These are phyloP conservation scores for Aaosphaeria arxii DNA, from an alignment of 2,329 filamentous ascomycete genomes.

Conservation along the genomic window DNA sequence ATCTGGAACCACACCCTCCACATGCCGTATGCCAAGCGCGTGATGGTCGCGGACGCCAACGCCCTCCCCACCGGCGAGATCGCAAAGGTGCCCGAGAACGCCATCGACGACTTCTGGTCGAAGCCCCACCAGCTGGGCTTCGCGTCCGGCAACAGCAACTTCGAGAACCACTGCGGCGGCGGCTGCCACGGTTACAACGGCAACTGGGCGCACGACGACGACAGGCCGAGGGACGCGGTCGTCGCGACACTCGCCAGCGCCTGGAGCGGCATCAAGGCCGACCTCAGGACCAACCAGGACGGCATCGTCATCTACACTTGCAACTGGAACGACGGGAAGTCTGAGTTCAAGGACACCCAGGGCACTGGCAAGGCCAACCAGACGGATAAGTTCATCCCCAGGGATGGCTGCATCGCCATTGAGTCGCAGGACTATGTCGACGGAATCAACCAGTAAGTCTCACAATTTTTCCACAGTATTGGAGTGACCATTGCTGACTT, in stretches of 20 bases:
- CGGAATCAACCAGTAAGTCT: slow-evolving; percentile 33
- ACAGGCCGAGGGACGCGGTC: slow-evolving; percentile 18
- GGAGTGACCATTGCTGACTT: slow-evolving; percentile 12
- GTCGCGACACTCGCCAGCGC: slow-evolving; percentile 25
- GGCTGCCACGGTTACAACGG: slow-evolving; percentile 35
- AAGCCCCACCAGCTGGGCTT: slow-evolving; percentile 30
- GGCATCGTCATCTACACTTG: slow-evolving; percentile 32
- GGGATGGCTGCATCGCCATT: slow-evolving; percentile 33
- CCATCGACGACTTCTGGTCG: slow-evolving; percentile 31
- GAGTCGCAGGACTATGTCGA: slow-evolving; percentile 34
- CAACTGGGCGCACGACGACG: slow-evolving; percentile 26
- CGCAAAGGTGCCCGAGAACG: slow-evolving; percentile 16
- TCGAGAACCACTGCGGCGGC: slow-evolving; percentile 31
- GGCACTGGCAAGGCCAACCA: slow-evolving; percentile 20
- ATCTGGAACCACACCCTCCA: slow-evolving; percentile 34
- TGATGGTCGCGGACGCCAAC: slow-evolving; percentile 22
- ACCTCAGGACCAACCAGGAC: slow-evolving; percentile 29
- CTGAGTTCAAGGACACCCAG: slow-evolving; percentile 32
- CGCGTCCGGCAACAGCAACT: slow-evolving; percentile 19
- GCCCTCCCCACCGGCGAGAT: slow-evolving; percentile 32
- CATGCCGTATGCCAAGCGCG: slow-evolving; percentile 27
- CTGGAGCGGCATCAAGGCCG: slow-evolving; percentile 31
- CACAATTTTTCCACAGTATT: background rate
- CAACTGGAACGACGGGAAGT: slow-evolving; percentile 35
- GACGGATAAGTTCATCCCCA: slow-evolving; percentile 29